Conservation (phyloP, 2,329 filamentous ascomycete species). For the Macrophomina phaseolina region DNA sequence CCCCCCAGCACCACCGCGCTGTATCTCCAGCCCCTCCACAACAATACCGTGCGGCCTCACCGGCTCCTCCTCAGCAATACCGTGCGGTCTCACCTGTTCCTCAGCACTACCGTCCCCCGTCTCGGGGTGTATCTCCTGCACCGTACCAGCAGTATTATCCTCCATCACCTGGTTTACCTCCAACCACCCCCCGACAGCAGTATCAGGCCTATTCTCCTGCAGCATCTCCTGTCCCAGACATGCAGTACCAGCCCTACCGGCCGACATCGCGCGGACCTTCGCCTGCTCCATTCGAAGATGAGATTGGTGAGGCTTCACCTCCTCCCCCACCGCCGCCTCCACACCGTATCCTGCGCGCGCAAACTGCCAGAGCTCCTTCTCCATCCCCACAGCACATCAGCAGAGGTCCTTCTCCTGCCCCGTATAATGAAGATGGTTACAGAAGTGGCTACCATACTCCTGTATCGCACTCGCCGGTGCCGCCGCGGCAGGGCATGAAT, state of each 20-base stretch:
- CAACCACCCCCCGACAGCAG: constrained; percentile 31
- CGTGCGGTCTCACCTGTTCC: constrained; percentile 33
- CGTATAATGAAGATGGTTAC: constrained; percentile 34
- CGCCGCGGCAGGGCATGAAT: constrained; percentile 42
- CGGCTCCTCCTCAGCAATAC: constrained; percentile 32
- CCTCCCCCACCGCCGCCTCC: constrained; percentile 87
- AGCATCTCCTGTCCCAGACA: constrained; percentile 24
- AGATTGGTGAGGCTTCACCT: constrained; percentile 66
- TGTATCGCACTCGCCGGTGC: constrained; percentile 68
- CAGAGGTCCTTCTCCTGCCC: constrained; percentile 40
- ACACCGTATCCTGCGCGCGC: constrained; percentile 65
- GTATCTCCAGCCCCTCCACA: constrained; percentile 33
- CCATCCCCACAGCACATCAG: constrained; percentile 38
- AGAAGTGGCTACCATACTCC: constrained; percentile 63
- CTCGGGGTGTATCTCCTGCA: constrained; percentile 33
- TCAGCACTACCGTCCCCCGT: constrained; percentile 36
- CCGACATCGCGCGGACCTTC: constrained; percentile 28
- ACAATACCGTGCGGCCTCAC: neutral
- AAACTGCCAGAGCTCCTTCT: constrained; percentile 54
- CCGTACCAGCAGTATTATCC: constrained; percentile 20
- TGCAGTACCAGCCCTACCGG: constrained; percentile 28
- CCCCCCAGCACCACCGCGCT: constrained; percentile 32
- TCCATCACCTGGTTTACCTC: constrained; percentile 47
- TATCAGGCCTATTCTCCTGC: constrained; percentile 29
- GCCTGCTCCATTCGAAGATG: constrained; percentile 35